A percentile compares a stretch with the other conserved stretches of the same genome.
phyloP scores from a whole-genome alignment of 2,329 filamentous ascomycete species.

The Myriosclerotinia scirpicola region DNA sequence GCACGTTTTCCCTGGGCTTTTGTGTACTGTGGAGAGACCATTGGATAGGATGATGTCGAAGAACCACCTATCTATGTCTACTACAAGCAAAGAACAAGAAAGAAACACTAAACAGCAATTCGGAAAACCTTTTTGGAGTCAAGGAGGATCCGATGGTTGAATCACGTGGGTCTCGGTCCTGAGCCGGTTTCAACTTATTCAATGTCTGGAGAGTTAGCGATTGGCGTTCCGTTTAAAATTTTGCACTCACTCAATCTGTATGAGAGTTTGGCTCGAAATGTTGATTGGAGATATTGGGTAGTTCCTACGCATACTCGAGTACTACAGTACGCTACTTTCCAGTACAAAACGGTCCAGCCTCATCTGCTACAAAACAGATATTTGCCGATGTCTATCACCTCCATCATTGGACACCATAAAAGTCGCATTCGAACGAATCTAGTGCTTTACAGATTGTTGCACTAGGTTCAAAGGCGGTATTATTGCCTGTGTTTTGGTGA shows the following conservation, averaged over 20 bases:
- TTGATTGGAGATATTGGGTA: not conserved
- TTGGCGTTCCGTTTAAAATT: no score
- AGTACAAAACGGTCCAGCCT: not conserved
- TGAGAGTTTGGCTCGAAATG: not conserved
- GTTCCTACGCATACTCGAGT: not conserved
- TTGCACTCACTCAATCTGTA: not conserved
- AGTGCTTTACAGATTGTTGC: not conserved
- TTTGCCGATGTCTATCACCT: not conserved
- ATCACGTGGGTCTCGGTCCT: not conserved
- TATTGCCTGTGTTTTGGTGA: not conserved
- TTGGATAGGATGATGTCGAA: not conserved
- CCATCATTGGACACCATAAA: not conserved
- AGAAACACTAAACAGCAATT: not conserved
- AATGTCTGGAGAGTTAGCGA: no score
- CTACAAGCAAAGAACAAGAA: not conserved
- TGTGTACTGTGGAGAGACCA: rapidly evolving
- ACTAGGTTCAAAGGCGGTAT: not conserved
- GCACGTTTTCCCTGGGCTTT: no score
- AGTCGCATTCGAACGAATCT: not conserved
- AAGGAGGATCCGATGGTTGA: not conserved
- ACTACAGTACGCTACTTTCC: not conserved
- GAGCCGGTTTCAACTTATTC: not conserved
- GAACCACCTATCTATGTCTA: no score
- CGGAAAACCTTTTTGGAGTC: not conserved
- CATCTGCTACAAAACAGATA: not conserved